Evolutionary conservation across 257 asterid species (phyloP), one percentile per base, ranked within the genome.

Genomic region (Solanum medicagineum): DNA sequence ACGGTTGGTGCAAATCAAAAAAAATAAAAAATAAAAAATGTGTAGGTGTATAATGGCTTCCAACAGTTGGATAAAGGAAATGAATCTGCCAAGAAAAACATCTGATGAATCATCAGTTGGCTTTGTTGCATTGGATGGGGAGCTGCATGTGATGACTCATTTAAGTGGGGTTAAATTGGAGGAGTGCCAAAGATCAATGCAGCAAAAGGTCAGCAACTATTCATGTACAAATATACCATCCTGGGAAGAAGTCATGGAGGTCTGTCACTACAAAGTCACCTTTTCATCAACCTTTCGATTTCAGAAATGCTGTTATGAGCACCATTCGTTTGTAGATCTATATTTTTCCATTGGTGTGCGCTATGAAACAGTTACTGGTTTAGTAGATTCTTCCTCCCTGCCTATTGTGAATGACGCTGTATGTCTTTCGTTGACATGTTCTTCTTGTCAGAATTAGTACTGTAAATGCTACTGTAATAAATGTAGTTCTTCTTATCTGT

Each of bases 1-100:
- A n/a, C n/a, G n/a, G n/a, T n/a, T n/a, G n/a, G 2, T 26, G 29
- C 29, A 26, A 26, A 26, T 26, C 1, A 26, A 26, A 26, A 26
- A 26, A 26, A 26, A 26, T 26, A 26, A 26, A 26, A 26, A 26
- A 26, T 26, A 26, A 26, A 26, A 26, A 26, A 26, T 26, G 2
- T 80, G 49, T 89, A 96, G 99, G 90, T 96, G 94, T 68, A 88
- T 90, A 84, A 87, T 89, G 91, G 47, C 57, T 53, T 89, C 88
- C 44, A 96, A 96, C 81, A 88, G 90, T 32, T 96, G 99, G 99
- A 81, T 71, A 59, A 92, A 87, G 86, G 99, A 91, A 89, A 91
- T 95, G n/a, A 90, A 88, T 71, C 85, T 95, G 59, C 98, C 99
- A 0, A 94, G 88, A 84, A 94, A 89, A 88, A 88, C 85, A 32